A percentile compares a stretch with the other conserved stretches of the same genome.
Evolutionary conservation across 2,329 filamentous ascomycete species (phyloP).

Genomic region (Ophiostoma ulmi): DNA sequence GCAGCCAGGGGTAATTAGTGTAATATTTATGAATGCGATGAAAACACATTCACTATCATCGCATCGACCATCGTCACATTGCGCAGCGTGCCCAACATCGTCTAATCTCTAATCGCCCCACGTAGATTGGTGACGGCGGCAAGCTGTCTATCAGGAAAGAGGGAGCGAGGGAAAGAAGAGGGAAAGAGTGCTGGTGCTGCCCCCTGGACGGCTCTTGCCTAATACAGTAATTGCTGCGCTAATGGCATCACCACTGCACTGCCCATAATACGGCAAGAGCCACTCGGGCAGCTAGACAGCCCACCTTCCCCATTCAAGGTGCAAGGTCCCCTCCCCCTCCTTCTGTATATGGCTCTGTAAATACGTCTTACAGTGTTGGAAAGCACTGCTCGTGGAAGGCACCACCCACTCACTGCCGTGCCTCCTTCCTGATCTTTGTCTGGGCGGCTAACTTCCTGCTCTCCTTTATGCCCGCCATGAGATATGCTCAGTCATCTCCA

Average conservation of each 20-base stretch:
- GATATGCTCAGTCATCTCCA: not conserved
- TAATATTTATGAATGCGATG: not conserved
- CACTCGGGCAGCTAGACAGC: slow-evolving; percentile 16
- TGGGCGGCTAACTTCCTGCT: slow-evolving; percentile 14
- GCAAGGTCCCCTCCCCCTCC: slow-evolving; percentile 1
- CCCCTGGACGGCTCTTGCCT: slow-evolving; percentile 15
- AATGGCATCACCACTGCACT: slow-evolving; percentile 2
- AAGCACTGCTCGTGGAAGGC: slow-evolving; percentile 1
- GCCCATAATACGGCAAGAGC: slow-evolving; percentile 11
- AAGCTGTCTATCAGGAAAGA: not conserved
- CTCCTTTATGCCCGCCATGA: not conserved
- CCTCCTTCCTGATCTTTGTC: slow-evolving; percentile 8
- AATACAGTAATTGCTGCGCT: slow-evolving; percentile 12
- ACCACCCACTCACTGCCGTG: slow-evolving; percentile 14
- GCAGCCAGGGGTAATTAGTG: not conserved
- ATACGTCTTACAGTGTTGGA: not conserved
- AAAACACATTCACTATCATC: slow-evolving; percentile 5
- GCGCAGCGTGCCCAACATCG: slow-evolving; percentile 10
- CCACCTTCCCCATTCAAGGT: slow-evolving; percentile 19
- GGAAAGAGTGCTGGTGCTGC: not conserved
- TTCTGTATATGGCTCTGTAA: not conserved
- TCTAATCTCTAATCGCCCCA: not conserved
- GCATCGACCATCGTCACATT: slow-evolving; percentile 7
- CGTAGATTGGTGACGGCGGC: slow-evolving; percentile 17
- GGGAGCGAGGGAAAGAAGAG: not conserved